Conservation (phyloP, 441 rosid genomes). For the Hura crepitans region DNA sequence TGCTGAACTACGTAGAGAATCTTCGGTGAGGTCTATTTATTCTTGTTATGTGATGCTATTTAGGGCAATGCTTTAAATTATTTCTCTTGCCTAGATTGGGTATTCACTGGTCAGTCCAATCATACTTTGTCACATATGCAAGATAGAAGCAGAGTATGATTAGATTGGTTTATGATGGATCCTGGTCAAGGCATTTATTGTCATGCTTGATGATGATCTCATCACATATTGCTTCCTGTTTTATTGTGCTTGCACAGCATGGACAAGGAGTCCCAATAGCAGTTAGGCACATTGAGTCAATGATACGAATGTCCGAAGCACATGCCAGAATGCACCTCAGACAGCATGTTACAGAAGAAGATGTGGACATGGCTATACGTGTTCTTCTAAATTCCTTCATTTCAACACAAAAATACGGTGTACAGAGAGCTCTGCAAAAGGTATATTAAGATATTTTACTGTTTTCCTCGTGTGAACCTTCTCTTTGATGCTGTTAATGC, state of each 20-base stretch:
- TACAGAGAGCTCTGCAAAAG: constrained; percentile 88
- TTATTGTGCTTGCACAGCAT: constrained; percentile 40
- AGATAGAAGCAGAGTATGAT: no score
- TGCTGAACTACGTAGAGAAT: constrained; percentile 84
- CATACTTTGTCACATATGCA: no score
- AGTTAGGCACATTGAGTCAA: constrained; percentile 93
- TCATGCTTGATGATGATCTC: constrained; percentile 8
- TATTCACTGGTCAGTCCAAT: no score
- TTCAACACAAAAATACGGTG: constrained; percentile 92
- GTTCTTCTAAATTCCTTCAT: constrained; percentile 88
- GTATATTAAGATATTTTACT: constrained; percentile 33
- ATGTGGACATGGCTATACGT: constrained; percentile 90
- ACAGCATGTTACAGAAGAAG: constrained; percentile 86
- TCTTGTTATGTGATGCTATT: not conserved
- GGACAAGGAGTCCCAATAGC: constrained; percentile 98
- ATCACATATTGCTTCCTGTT: constrained; percentile 8
- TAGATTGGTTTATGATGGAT: no score
- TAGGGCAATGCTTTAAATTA: not conserved
- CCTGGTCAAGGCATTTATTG: no score
- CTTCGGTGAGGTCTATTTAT: constrained; percentile 46
- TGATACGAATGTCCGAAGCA: constrained; percentile 98
- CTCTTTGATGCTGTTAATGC: not conserved
- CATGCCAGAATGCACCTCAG: constrained; percentile 98
- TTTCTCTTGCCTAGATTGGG: no score
- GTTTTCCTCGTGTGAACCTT: not conserved